Base-by-base conservation (phyloP, 441 rosid genomes). In the Mallotus repandus region DNA sequence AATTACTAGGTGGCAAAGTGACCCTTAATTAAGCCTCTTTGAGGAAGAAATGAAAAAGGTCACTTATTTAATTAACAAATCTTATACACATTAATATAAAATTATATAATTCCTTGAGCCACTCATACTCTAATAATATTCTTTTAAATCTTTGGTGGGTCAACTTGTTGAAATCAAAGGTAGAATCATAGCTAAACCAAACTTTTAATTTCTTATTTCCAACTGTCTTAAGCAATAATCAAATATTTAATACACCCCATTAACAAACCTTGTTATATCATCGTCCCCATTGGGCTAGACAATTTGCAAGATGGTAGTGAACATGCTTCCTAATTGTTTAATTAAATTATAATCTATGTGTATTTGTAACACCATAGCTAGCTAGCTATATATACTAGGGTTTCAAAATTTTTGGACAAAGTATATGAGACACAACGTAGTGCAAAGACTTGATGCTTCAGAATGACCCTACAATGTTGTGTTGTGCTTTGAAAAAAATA, bases 61-160 rank as follows among this genome's bases (percentile, higher is more conserved):
- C 7, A 4, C 41, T 38, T 38, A 38, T 38, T 38, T 38, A 38
- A 10, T 19, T 19, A 64, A 43, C 4, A 35, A 32, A 49, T 48
- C 69, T 43, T 10, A 69, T 74, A 35, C 41, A 35, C 41, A 46
- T 69, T 48, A 71, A 74, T 61, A 62, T 72, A 73, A 49, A 71
- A 82, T 78, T 7, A 10, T 45, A 45, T 45, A 81, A 80, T 77
- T 80, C 84, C 92, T 90, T 91, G 96, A 90, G 94, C 97, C 96
- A 87, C 86, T 74, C 92, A 38, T 38, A 38, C 77, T 72, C 72
- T 74, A 76, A 64, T 76, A 58, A 63, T 65, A 72, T 76, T 55
- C 66, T 21, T 43, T 58, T 46, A 52, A 71, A 60, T 68, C 68
- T 62, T 74, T 52, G 32, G 49, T 57, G 54, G 80, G 86, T 84